These are phyloP conservation scores for Triticum urartu DNA, from an alignment of 176 grass and related monocot species.

Conservation along the genomic window DNA sequence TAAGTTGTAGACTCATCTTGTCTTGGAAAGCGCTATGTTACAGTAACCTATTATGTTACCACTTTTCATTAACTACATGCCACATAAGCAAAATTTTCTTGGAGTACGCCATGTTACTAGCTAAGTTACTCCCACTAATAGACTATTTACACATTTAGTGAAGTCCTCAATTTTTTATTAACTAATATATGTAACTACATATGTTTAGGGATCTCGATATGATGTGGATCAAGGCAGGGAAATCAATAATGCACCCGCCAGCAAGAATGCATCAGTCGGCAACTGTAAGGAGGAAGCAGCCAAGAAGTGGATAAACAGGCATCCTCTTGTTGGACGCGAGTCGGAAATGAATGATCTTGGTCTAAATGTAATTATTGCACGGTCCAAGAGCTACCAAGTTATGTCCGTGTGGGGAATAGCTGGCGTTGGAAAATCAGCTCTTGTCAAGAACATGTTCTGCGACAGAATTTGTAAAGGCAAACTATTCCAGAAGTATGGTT, in stretches of 20 bases:
- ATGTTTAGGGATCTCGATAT: not conserved
- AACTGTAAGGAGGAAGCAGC: not conserved
- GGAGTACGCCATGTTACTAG: no score
- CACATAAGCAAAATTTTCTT: no score
- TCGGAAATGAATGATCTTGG: not conserved
- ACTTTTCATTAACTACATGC: no score
- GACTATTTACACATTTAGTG: not conserved
- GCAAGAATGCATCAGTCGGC: not conserved
- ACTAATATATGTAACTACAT: not conserved
- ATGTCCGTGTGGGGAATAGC: slow-evolving; percentile 22
- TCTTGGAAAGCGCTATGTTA: no score
- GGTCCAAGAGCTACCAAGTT: not conserved
- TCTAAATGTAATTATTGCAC: not conserved
- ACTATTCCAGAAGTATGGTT: not conserved
- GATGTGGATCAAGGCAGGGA: not conserved
- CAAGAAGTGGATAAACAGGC: not conserved
- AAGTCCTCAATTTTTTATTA: no score
- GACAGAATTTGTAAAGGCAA: not conserved
- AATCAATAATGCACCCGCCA: not conserved
- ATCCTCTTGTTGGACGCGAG: not conserved
- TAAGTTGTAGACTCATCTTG: no score
- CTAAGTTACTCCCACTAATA: not conserved
- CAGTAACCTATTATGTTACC: no score
- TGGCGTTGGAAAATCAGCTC: slow-evolving; percentile 10
- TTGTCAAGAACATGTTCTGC: not conserved